phyloP scores from a whole-genome alignment of 352 stramenopile species.

The Peronospora tabacina region DNA sequence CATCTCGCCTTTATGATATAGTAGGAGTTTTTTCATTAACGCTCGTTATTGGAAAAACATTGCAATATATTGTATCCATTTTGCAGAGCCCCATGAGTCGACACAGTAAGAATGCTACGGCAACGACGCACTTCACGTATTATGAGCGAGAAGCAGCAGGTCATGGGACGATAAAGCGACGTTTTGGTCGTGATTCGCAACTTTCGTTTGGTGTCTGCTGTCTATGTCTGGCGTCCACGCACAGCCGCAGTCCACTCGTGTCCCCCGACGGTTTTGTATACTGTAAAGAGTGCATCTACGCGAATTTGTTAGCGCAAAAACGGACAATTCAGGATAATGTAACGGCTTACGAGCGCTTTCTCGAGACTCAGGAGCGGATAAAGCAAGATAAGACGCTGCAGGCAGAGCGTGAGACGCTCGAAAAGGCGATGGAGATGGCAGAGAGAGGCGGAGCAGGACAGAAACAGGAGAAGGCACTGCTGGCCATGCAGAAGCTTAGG shows the following conservation, averaged over 20 bases:
- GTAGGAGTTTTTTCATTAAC: too few species aligned
- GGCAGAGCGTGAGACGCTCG: constrained; percentile 45
- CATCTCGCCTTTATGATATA: too few species aligned
- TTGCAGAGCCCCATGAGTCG: constrained; percentile 42
- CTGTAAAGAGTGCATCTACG: constrained; percentile 87
- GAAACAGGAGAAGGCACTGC: constrained; percentile 3
- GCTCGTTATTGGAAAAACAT: neutral
- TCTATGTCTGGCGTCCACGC: constrained; percentile 59
- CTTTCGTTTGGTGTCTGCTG: constrained; percentile 70
- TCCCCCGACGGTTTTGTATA: constrained; percentile 70
- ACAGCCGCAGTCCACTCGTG: constrained; percentile 49
- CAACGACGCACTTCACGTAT: constrained; percentile 85
- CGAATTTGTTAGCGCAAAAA: constrained; percentile 79
- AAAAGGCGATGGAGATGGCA: constrained; percentile 40
- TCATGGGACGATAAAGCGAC: constrained; percentile 77
- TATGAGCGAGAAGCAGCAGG: constrained; percentile 62
- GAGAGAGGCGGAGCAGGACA: constrained; percentile 7
- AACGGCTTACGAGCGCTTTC: constrained; percentile 52
- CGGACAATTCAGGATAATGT: constrained; percentile 67
- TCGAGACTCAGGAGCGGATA: constrained; percentile 41
- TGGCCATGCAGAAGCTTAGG: constrained; percentile 38
- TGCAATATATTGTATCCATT: neutral
- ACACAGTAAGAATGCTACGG: constrained; percentile 86
- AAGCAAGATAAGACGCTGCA: constrained; percentile 42
- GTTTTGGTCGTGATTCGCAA: constrained; percentile 76